Base-by-base conservation (phyloP, 192 early-diverging fungal genomes). In the Coemansia sp. region DNA sequence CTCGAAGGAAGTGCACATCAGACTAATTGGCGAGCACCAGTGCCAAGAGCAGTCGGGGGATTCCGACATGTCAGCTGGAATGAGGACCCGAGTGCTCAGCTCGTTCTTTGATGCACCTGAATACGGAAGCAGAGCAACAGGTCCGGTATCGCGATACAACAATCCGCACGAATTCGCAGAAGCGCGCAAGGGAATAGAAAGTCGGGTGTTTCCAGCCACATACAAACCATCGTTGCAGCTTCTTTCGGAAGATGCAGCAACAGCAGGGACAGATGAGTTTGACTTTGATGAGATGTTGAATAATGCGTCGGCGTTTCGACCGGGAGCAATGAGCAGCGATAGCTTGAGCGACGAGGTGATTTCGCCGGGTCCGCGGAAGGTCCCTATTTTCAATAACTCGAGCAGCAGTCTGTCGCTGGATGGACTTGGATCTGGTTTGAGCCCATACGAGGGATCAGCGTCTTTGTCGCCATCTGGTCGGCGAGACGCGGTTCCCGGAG, bases 1-100 rank as follows among this genome's bases (percentile, higher is more conserved):
- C 72, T 74, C 74, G 66, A 65, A 77, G 52, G 80, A 82, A 47
- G 80, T 82, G 39, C 76, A 82, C 61, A 77, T 82, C 60, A 65
- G 80, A 12, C 55, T 77, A 54, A 82, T 82, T 58, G 75, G 75
- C 9, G 66, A 74, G 56, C 80, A 82, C 66, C 61, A 74, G 43
- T 82, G 80, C 63, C 45, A 55, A 13, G 56, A 64, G 26, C 71
- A 74, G 62, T 76, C 80, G 11, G 58, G 62, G 4, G 60, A 75
- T 46, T 76, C 80, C 10, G 40, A 52, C 15, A n/a, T 82, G 16
- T 70, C 73, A 15, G 18, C 47, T 3, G 69, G 46, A 6, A 26
- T 71, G 52, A 65, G 62, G 19, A 52, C 46, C 12, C 75, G 60
- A 4, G 74, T 66, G 32, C 67, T 81, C 10, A 76, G 78, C 61